Evolutionary conservation across 768 basidiomycete genomes (phyloP).

Genomic region (Lactarius vividus): DNA sequence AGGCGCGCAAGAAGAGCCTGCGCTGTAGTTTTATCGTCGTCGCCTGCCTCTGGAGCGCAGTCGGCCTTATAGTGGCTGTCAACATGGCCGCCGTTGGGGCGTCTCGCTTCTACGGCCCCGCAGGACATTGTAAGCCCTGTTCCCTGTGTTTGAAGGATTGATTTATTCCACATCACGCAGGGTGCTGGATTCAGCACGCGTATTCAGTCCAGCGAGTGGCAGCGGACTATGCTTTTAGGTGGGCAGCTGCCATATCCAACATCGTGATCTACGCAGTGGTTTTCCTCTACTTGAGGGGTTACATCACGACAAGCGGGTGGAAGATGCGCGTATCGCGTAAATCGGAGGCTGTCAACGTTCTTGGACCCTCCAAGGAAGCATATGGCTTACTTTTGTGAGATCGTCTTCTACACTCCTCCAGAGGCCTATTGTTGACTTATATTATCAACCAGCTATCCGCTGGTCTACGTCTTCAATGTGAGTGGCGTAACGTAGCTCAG

Average conservation of each 20-base stretch:
- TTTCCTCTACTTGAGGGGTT: slow-evolving; percentile 41
- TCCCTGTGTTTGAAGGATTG: not conserved
- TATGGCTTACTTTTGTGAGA: slow-evolving; percentile 5
- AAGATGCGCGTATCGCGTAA: slow-evolving; percentile 26
- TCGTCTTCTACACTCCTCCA: not conserved
- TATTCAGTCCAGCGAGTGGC: slow-evolving; percentile 41
- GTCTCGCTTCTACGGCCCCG: slow-evolving; percentile 41
- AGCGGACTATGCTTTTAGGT: slow-evolving; percentile 50
- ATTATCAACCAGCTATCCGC: slow-evolving; percentile 40
- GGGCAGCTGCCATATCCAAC: slow-evolving; percentile 43
- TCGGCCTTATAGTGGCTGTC: slow-evolving; percentile 39
- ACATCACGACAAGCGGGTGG: slow-evolving; percentile 36
- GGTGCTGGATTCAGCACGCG: slow-evolving; percentile 48
- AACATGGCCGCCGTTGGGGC: slow-evolving; percentile 35
- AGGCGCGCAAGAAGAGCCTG: not conserved
- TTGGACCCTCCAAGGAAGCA: not conserved
- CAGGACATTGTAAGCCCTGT: slow-evolving; percentile 39
- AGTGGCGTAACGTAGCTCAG: slow-evolving; percentile 1
- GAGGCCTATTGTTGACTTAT: not conserved
- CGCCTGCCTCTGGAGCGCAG: slow-evolving; percentile 39
- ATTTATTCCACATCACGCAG: slow-evolving; percentile 29
- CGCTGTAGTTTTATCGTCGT: slow-evolving; percentile 26
- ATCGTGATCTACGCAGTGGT: slow-evolving; percentile 44
- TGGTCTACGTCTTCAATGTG: slow-evolving; percentile 41
- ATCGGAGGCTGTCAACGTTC: not conserved